Evolutionary conservation across 441 rosid species (phyloP), one percentile per base, ranked within the genome.

Genomic region (Populus trichocarpa): DNA sequence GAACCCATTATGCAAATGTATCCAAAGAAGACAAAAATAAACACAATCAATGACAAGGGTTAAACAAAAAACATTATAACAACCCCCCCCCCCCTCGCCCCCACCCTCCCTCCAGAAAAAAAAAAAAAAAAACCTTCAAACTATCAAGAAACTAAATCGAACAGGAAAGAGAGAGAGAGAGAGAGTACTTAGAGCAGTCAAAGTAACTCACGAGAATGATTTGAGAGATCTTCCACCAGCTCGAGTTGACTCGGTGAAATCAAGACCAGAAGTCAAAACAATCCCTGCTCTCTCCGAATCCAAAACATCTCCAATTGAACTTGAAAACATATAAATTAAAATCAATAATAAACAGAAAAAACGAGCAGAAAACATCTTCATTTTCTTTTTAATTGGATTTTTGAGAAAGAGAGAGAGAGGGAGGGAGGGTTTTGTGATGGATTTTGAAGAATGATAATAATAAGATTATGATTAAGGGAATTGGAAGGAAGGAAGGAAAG

Each of bases 171-270:
- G 28, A 40, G 1, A 20, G 3, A 16, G 5, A 36, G 8, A 7
- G 2, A 2, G 42, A 70, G 13, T 3, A 59, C 0, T 3, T 57
- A 46, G 59, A 13, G 25, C 0, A 65, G 40, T 32, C 2, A 71
- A 4, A 25, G 18, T 25, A 71, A 87, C 92, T 88, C 70, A 92
- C 95, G 78, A 50, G 69, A 50, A 40, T 72, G 85, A 83, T 81
- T 88, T 80, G 63, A 92, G 91, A 76, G 89, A 82, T 82, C 95
- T 86, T 64, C 78, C 84, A 10, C 79, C 80, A 53, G 84, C 68
- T 69, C 88, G 86, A 64, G 70, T 16, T 4, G 71, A 59, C 20
- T 50, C 46, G 32, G 9, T 35, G 22, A 77, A 80, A 42, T 57
- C 67, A 33, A n/a, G 67, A 20, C 50, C 8, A 32, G 26, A 12